Percentiles rank a stretch among this genome's conserved stretches.
These are phyloP conservation scores for Panus rudis DNA, from an alignment of 768 basidiomycete genomes.

Conservation along the genomic window DNA sequence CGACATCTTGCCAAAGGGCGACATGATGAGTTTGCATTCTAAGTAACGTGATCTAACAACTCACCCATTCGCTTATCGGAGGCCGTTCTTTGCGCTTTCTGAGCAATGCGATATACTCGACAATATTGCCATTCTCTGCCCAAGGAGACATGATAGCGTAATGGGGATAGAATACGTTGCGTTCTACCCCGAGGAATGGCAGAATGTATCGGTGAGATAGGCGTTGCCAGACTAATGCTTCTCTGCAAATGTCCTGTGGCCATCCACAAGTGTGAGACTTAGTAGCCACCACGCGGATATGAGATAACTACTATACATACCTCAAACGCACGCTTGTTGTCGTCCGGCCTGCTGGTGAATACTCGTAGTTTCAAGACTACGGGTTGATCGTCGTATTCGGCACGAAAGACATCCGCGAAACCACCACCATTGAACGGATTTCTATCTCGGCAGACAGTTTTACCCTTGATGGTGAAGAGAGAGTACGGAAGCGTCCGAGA, in stretches of 20 bases:
- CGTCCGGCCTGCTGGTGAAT: not conserved
- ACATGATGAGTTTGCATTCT: not conserved
- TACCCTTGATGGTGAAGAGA: too few relatives aligned
- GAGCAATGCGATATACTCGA: not conserved
- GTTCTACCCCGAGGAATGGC: slow-evolving; percentile 3
- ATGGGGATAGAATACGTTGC: not conserved
- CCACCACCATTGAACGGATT: too few relatives aligned
- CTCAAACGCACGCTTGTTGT: not conserved
- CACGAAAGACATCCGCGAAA: not conserved
- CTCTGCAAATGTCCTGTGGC: slow-evolving; percentile 2
- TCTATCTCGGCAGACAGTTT: too few relatives aligned
- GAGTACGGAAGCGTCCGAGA: too few relatives aligned
- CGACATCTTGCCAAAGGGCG: not conserved
- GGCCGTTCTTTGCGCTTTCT: not conserved
- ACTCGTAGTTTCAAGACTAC: not conserved
- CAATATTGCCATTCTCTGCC: slow-evolving; percentile 6
- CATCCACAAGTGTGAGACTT: not conserved
- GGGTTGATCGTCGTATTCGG: not conserved
- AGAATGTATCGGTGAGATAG: slow-evolving; percentile 1
- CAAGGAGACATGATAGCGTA: slow-evolving; percentile 4
- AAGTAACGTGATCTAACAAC: too few relatives aligned
- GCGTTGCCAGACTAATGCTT: slow-evolving; percentile 3
- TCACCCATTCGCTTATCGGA: not conserved
- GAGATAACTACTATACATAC: not conserved
- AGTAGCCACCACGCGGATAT: not conserved